These are phyloP conservation scores for Neurospora sp. DNA, from an alignment of 495 filamentous ascomycete species.

Conservation along the genomic window DNA sequence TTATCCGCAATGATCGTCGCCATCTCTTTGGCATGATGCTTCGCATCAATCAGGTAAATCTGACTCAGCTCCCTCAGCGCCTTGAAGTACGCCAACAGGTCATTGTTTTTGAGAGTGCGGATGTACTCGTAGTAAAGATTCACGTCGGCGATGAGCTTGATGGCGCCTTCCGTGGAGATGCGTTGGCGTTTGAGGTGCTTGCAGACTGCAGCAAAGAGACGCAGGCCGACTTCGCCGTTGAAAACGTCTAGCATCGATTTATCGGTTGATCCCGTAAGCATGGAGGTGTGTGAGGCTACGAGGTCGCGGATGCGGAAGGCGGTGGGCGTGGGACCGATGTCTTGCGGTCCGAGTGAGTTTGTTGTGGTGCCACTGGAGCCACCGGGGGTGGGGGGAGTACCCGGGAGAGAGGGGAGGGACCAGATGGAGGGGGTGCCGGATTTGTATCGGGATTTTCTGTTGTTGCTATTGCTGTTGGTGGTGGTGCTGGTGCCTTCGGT, in stretches of 20 bases:
- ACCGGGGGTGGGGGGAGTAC: not conserved
- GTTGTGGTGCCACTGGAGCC: not conserved
- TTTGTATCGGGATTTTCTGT: constrained; percentile 6
- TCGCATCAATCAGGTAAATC: constrained; percentile 85
- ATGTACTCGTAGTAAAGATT: constrained; percentile 86
- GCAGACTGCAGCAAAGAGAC: constrained; percentile 80
- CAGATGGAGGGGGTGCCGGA: not conserved
- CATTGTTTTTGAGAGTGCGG: constrained; percentile 64
- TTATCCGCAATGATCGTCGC: constrained; percentile 89
- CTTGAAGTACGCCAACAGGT: constrained; percentile 79
- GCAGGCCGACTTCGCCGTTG: constrained; percentile 92
- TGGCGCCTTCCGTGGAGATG: constrained; percentile 77
- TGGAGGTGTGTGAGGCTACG: constrained; percentile 75
- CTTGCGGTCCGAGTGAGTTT: constrained; percentile 17
- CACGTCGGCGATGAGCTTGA: constrained; percentile 93
- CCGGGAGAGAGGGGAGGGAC: not conserved
- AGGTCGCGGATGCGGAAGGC: constrained; percentile 73
- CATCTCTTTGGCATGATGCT: constrained; percentile 88
- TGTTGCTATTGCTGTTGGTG: not conserved
- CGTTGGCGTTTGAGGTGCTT: constrained; percentile 97
- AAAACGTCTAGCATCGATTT: constrained; percentile 98
- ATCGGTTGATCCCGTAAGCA: constrained; percentile 88
- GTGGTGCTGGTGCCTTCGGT: not conserved
- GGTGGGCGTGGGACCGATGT: constrained; percentile 74
- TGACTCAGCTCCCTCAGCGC: constrained; percentile 87